Conservation (phyloP, 495 filamentous ascomycete genomes). For the Barbatosphaeria neglecta region DNA sequence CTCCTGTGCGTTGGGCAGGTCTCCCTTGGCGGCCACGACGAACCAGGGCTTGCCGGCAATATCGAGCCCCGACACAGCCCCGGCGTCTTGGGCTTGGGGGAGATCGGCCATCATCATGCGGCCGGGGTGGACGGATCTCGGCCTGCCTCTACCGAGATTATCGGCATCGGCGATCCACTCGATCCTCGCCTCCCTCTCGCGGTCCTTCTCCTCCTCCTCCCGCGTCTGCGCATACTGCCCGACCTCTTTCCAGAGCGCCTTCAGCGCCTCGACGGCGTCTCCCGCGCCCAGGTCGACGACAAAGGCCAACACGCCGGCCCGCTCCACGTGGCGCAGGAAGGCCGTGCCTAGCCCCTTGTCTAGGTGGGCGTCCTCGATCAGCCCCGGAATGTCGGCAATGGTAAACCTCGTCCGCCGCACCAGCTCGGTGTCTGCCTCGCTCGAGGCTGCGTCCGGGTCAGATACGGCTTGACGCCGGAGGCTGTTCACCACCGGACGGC, state of each 20-base stretch:
- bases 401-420: constrained; percentile 66
- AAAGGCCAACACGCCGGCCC: constrained; percentile 84
- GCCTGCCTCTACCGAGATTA: constrained; percentile 4
- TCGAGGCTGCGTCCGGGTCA: constrained; percentile 16
- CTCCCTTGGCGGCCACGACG: constrained; percentile 91
- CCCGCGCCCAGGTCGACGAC: constrained; percentile 77
- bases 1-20: constrained; percentile 63
- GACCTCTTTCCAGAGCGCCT: constrained; percentile 80
- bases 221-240: constrained; percentile 71
- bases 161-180: constrained; percentile 25
- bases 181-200: constrained; percentile 32
- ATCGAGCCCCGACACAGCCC: constrained; percentile 34
- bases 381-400: constrained; percentile 88
- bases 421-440: constrained; percentile 18
- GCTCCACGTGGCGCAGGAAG: constrained; percentile 89
- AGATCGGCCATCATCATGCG: constrained; percentile 23
- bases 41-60: constrained; percentile 92
- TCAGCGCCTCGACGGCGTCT: constrained; percentile 65
- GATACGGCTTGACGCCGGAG: constrained; percentile 16
- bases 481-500: constrained; percentile 37
- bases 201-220: constrained; percentile 43
- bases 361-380: constrained; percentile 82
- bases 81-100: constrained; percentile 11
- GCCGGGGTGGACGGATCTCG: constrained; percentile 7
- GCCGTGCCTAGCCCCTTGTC: constrained; percentile 85